Evolutionary conservation across 2,329 filamentous ascomycete genomes (phyloP), one percentile per base, ranked within the genome.

Genomic region (Trichoderma brevicompactum): DNA sequence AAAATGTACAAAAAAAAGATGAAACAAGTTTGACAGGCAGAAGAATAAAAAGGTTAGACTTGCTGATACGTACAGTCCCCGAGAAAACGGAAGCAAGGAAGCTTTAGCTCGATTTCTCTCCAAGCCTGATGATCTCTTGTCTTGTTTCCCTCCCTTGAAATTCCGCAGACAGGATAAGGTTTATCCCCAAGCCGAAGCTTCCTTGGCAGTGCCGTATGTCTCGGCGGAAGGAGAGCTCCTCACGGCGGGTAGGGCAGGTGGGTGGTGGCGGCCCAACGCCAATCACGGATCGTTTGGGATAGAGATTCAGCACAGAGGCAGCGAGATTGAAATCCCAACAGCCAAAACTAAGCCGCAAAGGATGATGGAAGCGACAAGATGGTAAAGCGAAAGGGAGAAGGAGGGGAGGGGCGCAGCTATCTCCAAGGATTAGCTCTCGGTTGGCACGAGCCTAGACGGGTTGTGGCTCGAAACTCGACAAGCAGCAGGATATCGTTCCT

Each of bases 141-240:
- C 23, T 28, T 28, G 23, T 58, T 19, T 65, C 66, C 62, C 60
- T 43, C 41, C 58, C 41, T 48, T 44, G 67, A 67, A 62, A 54
- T 58, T 69, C 67, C 65, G 64, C 62, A 41, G 62, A 28, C 67
- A 63, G 67, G 66, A 44, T 34, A 23, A 34, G 38, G 10, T n/a
- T 32, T 13, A 5, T 50, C 28, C 46, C 74, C 72, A 82, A 86
- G 84, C 87, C 79, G 84, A 86, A 87, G 85, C 85, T 88, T 85
- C 49, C 49, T 36, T 46, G 28, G 5, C 87, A 13, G 79, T 87
- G 83, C 85, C 86, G 83, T 71, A 75, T 74, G 73, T 76, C 76
- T 72, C 73, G 69, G 65, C 48, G 54, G 68, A 56, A 66, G 48
- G 19, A 59, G 46, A 65, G 55, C 46, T 61, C 60, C 56, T 63